phyloP scores from a whole-genome alignment of 2,329 filamentous ascomycete genomes.

The Colletotrichum scovillei region DNA sequence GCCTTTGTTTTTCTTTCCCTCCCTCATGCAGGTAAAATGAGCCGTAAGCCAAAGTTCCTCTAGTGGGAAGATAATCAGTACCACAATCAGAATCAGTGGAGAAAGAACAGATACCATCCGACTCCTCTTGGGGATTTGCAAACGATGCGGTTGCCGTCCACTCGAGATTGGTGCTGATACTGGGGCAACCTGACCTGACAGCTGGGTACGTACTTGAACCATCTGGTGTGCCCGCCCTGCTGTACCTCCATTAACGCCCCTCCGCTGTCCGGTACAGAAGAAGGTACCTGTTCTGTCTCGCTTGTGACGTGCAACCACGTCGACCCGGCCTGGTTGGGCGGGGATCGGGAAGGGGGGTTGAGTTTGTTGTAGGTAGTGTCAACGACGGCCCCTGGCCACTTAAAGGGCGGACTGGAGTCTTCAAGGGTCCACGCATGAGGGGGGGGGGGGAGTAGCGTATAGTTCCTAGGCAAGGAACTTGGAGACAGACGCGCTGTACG shows the following conservation, averaged over 20 bases:
- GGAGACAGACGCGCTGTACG: slow-evolving; percentile 17
- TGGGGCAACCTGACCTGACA: not conserved
- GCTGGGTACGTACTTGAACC: slow-evolving; percentile 7
- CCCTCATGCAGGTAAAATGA: slow-evolving; percentile 2
- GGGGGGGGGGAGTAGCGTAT: not conserved
- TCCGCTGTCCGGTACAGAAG: not conserved
- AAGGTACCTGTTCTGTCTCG: slow-evolving; percentile 10
- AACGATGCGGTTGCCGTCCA: slow-evolving; percentile 20
- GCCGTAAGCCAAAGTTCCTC: not conserved
- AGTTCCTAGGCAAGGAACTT: not conserved
- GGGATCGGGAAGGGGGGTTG: not conserved
- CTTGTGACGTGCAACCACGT: not conserved
- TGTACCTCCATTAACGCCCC: not conserved
- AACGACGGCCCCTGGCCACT: slow-evolving; percentile 22
- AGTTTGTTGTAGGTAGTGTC: slow-evolving; percentile 1
- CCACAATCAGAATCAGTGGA: slow-evolving; percentile 6
- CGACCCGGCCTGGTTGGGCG: not conserved
- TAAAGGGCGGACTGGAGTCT: slow-evolving; percentile 18
- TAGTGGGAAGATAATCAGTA: not conserved
- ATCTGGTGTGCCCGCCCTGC: not conserved
- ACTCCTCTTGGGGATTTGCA: not conserved
- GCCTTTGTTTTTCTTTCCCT: not conserved
- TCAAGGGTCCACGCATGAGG: slow-evolving; percentile 35
- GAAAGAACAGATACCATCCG: slow-evolving; percentile 1
- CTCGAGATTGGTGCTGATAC: slow-evolving; percentile 7